These are phyloP conservation scores for Xylariaceae sp. DNA, from an alignment of 2,329 filamentous ascomycete genomes.

Conservation along the genomic window DNA sequence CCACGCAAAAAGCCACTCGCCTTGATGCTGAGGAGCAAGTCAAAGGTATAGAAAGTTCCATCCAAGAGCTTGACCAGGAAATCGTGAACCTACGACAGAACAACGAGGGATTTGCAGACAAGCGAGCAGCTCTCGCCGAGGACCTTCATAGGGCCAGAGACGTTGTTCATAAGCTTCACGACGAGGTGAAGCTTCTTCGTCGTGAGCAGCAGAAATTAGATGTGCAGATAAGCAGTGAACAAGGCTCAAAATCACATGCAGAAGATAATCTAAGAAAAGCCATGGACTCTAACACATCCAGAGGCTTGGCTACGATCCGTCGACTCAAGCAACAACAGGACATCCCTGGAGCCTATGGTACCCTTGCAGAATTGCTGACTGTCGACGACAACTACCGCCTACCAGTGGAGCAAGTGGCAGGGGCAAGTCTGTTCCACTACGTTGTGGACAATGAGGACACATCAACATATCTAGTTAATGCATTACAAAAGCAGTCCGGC, in stretches of 20 bases:
- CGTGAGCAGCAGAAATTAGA: constrained; percentile 86
- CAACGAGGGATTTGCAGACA: constrained; percentile 74
- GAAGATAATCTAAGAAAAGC: constrained; percentile 75
- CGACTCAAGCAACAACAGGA: constrained; percentile 75
- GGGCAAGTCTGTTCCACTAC: constrained; percentile 90
- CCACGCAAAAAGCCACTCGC: constrained; percentile 77
- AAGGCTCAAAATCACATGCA: constrained; percentile 71
- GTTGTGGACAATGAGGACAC: constrained; percentile 90
- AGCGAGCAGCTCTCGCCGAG: constrained; percentile 67
- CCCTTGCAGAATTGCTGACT: constrained; percentile 85
- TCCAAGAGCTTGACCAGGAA: constrained; percentile 68
- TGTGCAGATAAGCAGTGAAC: constrained; percentile 70
- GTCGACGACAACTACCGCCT: constrained; percentile 81
- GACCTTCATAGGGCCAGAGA: constrained; percentile 76
- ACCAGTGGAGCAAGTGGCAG: constrained; percentile 89
- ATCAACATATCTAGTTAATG: constrained; percentile 74
- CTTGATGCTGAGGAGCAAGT: constrained; percentile 85
- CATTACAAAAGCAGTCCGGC: constrained; percentile 72
- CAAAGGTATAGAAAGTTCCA: constrained; percentile 63
- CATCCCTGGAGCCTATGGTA: constrained; percentile 85
- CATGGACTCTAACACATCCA: constrained; percentile 85
- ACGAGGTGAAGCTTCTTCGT: constrained; percentile 82
- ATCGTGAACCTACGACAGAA: constrained; percentile 66
- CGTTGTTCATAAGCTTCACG: constrained; percentile 70
- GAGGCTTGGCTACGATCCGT: constrained; percentile 81